A percentile compares a stretch with the other conserved stretches of the same genome.
Conservation (phyloP, 768 basidiomycete genomes). For the Phanerochaete sordida region DNA sequence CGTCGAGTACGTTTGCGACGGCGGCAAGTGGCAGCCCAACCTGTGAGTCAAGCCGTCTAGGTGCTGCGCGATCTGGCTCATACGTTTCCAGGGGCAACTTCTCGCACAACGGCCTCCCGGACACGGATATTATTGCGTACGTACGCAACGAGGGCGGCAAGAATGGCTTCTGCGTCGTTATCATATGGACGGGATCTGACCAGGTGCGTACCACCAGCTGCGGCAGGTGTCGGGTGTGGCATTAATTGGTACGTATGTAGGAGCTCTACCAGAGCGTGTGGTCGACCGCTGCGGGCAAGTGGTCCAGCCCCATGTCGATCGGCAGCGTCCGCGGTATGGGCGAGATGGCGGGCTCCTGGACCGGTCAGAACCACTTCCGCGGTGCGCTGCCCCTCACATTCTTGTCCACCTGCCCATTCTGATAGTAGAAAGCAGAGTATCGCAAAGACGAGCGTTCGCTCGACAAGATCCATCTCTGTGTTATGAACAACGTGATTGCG, state of each 20-base stretch:
- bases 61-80: neutral
- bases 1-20: neutral
- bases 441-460: neutral
- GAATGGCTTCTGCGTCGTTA: neutral
- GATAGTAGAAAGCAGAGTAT: no score
- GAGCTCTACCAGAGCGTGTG: neutral
- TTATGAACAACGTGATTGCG: neutral
- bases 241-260: neutral
- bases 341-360: neutral
- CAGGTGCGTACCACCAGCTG: neutral
- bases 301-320: neutral
- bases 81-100: neutral
- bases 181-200: conserved; percentile 1
- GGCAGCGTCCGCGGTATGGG: neutral
- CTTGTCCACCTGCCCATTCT: no score
- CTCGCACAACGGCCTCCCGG: neutral
- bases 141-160: neutral
- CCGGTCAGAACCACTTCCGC: neutral
- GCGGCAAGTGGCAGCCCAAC: neutral
- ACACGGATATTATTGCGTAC: neutral
- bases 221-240: no score
- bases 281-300: neutral
- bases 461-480: neutral
- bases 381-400: neutral
- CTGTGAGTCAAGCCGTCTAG: neutral